Base-by-base conservation (phyloP, 2,329 filamentous ascomycete species). In the Cladophialophora yegresii region DNA sequence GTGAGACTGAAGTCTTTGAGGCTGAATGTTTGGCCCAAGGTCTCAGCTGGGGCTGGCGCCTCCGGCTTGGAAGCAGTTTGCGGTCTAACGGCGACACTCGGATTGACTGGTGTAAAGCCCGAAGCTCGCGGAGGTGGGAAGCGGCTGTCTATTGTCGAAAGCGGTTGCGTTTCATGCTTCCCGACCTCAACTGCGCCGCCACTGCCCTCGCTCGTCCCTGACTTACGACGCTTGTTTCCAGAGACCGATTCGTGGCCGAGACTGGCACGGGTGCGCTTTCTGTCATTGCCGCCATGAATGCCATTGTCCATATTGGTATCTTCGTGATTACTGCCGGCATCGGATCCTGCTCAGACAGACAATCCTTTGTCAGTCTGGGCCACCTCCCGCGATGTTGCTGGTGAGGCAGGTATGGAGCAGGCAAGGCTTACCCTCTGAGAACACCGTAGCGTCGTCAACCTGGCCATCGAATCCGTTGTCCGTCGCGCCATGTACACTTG, bases 31-130 rank as follows among this genome's bases (percentile, higher is more conserved):
- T 51, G 59, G 49, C 23, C 28, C 6, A 40, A n/a, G 33, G 40
- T 57, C 23, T 23, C 45, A 9, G 54, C 30, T 10, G 30, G 5
- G 45, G 49, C 22, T 16, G 28, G 54, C 12, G 54, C 23, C 28
- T 51, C 51, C 8, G 28, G 45, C 28, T 53, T 40, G 28, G 50
- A 28, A 16, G 26, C 51, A n/a, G 13, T 20, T 28, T 9, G 57
- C 20, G 30, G 4, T 28, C 40, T 43, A 32, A 57, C 6, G 32
- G 30, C 57, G 13, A 51, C 45, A 9, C 43, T 36, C 20, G 43
- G 57, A n/a, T 59, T 59, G 57, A 59, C 57, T n/a, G 57, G 57
- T 23, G 57, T 59, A 30, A 59, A 59, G 20, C 57, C 57, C 23
- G 57, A 40, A 10, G 32, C 28, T n/a, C 45, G 45, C 6, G 47